phyloP scores from a whole-genome alignment of 2,329 filamentous ascomycete genomes.

The Harringtonia lauricola region DNA sequence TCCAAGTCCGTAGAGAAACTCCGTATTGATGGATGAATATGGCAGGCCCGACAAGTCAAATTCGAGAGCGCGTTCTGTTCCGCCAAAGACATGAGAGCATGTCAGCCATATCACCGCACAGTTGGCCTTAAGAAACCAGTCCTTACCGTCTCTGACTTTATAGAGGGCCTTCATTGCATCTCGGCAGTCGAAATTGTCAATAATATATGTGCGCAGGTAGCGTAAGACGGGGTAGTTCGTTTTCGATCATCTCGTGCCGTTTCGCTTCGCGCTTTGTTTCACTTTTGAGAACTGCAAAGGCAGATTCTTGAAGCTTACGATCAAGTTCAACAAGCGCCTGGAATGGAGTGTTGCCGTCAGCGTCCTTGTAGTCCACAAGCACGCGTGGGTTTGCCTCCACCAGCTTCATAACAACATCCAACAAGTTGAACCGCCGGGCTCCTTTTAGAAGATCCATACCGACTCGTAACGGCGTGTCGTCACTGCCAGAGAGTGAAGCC shows the following conservation, averaged over 20 bases:
- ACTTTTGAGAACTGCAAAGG: background rate
- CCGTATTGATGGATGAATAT: slow-evolving; percentile 1
- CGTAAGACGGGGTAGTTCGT: background rate
- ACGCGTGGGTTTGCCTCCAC: background rate
- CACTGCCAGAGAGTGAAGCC: too few relatives aligned
- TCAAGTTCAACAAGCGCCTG: slow-evolving; percentile 1
- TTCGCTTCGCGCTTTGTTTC: background rate
- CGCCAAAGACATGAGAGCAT: background rate
- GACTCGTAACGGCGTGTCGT: background rate
- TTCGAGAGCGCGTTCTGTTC: slow-evolving; percentile 2
- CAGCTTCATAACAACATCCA: slow-evolving; percentile 3
- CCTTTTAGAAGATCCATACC: background rate
- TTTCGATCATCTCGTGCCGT: slow-evolving; percentile 3
- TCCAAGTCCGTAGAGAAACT: slow-evolving; percentile 3
- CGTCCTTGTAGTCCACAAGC: slow-evolving; percentile 1
- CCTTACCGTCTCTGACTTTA: slow-evolving; percentile 5
- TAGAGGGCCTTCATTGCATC: slow-evolving; percentile 3
- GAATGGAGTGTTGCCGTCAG: slow-evolving; percentile 3
- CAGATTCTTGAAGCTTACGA: background rate
- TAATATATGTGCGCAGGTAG: slow-evolving; percentile 5
- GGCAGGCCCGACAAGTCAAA: slow-evolving; percentile 6
- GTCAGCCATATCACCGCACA: too few relatives aligned
- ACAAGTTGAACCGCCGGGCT: background rate
- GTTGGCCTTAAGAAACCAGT: background rate
- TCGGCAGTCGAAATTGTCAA: slow-evolving; percentile 1